Percentiles rank a stretch among this genome's conserved stretches.
Evolutionary conservation across 371 early-diverging fungal species (phyloP).

Genomic region (Sporodiniella umbellata): DNA sequence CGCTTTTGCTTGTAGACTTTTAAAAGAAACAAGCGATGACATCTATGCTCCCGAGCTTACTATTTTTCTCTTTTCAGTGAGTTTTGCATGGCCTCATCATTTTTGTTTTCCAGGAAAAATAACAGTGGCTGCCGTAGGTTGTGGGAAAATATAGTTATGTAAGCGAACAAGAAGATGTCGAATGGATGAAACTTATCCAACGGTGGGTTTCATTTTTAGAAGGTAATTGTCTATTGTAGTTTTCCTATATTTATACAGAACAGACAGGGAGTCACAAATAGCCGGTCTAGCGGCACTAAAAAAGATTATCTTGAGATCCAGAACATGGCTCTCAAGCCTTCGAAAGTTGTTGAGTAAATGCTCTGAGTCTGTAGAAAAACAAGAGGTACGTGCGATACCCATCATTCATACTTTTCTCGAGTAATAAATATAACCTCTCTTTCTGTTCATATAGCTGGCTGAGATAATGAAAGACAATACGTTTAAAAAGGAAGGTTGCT

Average conservation of each 20-base stretch:
- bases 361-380: slow-evolving; percentile 25
- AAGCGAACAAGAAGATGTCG: slow-evolving; percentile 13
- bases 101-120: not conserved
- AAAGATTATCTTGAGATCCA: slow-evolving; percentile 25
- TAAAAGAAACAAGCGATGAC: too few relatives aligned
- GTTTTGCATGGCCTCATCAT: not conserved
- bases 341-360: slow-evolving; percentile 2
- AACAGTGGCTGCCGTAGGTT: slow-evolving; percentile 10
- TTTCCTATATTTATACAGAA: not conserved
- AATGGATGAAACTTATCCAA: slow-evolving; percentile 32
- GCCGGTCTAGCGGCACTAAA: slow-evolving; percentile 29
- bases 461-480: not conserved
- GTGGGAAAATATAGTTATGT: slow-evolving; percentile 35
- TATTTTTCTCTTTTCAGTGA: slow-evolving; percentile 25
- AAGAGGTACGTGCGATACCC: too few relatives aligned
- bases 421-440: not conserved
- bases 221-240: slow-evolving; percentile 17
- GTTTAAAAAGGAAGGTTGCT: not conserved
- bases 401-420: too few relatives aligned
- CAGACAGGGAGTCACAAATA: slow-evolving; percentile 27
- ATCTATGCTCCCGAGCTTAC: too few relatives aligned
- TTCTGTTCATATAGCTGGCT: not conserved
- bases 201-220: slow-evolving; percentile 26
- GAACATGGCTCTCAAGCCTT: slow-evolving; percentile 24
- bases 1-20: too few relatives aligned